A percentile compares a stretch with the other conserved stretches of the same genome.
Evolutionary conservation across 2,329 filamentous ascomycete species (phyloP).

Genomic region (Trichoderma afroharzianum): DNA sequence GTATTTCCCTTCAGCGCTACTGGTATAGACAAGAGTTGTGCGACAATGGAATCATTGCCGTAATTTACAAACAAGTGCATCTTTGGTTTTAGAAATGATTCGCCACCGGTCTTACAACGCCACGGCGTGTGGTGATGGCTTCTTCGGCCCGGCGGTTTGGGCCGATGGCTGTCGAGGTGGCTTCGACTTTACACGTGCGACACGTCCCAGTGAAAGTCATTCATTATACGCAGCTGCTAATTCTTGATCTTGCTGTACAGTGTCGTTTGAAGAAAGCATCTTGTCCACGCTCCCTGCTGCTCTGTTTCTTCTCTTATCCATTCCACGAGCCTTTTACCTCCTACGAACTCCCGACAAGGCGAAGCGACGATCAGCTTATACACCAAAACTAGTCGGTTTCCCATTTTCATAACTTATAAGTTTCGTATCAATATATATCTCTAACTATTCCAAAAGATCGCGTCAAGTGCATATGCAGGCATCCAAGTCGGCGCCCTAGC

Average conservation of each 20-base stretch:
- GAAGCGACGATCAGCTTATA: conserved; percentile 27
- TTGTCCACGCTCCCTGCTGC: conserved; percentile 25
- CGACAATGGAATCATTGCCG: neutral
- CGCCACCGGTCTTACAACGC: conserved; percentile 13
- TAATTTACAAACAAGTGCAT: neutral
- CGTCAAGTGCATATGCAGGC: conserved; percentile 23
- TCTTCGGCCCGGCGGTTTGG: conserved; percentile 30
- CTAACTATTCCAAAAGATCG: conserved; percentile 20
- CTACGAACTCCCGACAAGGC: conserved; percentile 24
- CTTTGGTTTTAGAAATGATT: neutral
- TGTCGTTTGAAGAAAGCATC: conserved; percentile 32
- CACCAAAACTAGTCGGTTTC: conserved; percentile 26
- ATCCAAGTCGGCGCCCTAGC: conserved; percentile 28
- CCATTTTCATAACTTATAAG: neutral
- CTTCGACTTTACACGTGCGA: conserved; percentile 32
- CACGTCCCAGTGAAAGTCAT: too few species aligned
- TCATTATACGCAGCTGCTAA: conserved; percentile 16
- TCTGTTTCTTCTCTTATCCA: conserved; percentile 25
- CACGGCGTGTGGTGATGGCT: conserved; percentile 27
- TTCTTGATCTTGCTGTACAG: conserved; percentile 11
- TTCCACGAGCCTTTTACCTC: conserved; percentile 26
- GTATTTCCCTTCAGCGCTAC: neutral
- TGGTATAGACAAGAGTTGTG: neutral
- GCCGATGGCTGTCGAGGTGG: conserved; percentile 30
- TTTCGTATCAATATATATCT: neutral